Evolutionary conservation across 352 stramenopile genomes (phyloP).

Genomic region (Phytopythium ostracodes): DNA sequence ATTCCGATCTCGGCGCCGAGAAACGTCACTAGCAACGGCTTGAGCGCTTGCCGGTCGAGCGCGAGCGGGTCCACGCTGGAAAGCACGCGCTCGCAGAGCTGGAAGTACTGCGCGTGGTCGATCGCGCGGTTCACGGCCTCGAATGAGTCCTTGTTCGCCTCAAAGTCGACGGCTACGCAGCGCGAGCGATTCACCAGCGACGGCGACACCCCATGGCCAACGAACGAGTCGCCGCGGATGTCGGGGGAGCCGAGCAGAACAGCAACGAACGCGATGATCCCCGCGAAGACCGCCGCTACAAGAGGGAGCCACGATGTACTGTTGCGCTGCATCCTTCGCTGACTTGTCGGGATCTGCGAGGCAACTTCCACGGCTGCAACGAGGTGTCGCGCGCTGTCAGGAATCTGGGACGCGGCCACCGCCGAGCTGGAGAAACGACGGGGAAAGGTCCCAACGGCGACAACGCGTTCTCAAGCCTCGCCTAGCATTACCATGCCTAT

Average conservation of each 20-base stretch:
- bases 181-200: not conserved
- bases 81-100: slow-evolving; percentile 7
- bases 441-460: not conserved
- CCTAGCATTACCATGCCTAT: not conserved
- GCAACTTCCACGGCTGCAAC: not conserved
- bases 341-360: not conserved
- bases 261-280: not conserved
- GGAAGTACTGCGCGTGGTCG: slow-evolving; percentile 5
- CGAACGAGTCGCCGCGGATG: not conserved
- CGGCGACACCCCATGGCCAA: not conserved
- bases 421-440: not conserved
- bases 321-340: not conserved
- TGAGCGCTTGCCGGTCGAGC: not conserved
- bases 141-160: not conserved
- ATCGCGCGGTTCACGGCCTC: slow-evolving; percentile 5
- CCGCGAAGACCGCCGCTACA: not conserved
- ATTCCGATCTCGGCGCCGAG: not conserved
- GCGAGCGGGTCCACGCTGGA: slow-evolving; percentile 1
- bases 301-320: not conserved
- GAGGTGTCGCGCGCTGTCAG: not conserved
- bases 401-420: not conserved
- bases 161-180: slow-evolving; percentile 6
- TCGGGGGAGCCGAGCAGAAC: not conserved
- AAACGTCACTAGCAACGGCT: not conserved
- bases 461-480: not conserved